Percentiles rank a stretch among this genome's conserved stretches.
Conservation (phyloP, 2,329 filamentous ascomycete species). For the Claviceps quebecensis region DNA sequence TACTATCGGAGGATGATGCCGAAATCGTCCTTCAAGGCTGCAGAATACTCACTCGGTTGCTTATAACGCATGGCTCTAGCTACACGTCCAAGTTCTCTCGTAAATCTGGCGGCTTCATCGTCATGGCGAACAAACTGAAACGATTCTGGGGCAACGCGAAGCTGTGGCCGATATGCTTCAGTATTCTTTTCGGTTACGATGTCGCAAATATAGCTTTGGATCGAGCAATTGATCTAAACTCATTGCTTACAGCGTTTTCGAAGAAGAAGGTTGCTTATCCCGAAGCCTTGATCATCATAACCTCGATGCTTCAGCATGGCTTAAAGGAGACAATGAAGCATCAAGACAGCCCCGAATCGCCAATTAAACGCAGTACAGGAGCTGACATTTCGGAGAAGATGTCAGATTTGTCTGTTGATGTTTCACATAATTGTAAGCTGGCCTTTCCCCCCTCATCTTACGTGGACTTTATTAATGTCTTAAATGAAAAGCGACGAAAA, state of each 20-base stretch:
- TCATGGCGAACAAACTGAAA: constrained; percentile 70
- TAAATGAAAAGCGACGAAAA: constrained; percentile 12
- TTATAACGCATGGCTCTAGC: constrained; percentile 65
- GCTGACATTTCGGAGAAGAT: neutral
- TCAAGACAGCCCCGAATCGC: constrained; percentile 45
- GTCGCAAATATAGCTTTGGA: constrained; percentile 62
- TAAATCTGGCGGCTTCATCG: constrained; percentile 76
- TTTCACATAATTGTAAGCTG: neutral
- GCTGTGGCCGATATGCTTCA: constrained; percentile 79
- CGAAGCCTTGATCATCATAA: constrained; percentile 67
- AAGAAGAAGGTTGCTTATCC: constrained; percentile 56
- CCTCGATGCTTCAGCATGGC: constrained; percentile 75
- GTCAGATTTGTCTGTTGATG: neutral
- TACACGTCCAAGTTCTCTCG: constrained; percentile 74
- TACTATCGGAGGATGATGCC: constrained; percentile 74
- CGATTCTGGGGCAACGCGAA: constrained; percentile 79
- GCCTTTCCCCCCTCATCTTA: neutral
- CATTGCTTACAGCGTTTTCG: constrained; percentile 60
- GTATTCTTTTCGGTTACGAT: constrained; percentile 76
- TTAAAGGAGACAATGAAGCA: constrained; percentile 55
- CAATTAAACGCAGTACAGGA: constrained; percentile 14
- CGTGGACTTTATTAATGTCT: neutral
- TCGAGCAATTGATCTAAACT: constrained; percentile 58
- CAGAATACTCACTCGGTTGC: constrained; percentile 69
- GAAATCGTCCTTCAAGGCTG: constrained; percentile 69